Evolutionary conservation across 352 stramenopile genomes (phyloP).

Genomic region (Phytopythium oedochilum): DNA sequence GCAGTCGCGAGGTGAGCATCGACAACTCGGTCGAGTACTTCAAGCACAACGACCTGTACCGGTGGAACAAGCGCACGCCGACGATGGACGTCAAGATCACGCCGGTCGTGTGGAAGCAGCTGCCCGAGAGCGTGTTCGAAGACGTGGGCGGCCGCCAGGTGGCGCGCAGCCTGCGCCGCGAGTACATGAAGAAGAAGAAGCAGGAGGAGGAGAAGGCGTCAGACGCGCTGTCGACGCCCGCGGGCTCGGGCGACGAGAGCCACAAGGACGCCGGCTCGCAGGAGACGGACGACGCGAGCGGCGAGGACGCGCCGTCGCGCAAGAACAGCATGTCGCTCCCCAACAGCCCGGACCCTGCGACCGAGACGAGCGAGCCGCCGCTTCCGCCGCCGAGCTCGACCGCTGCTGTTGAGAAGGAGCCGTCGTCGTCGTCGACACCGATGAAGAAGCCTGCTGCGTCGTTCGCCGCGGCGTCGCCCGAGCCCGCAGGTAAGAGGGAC

Average conservation of each 20-base stretch:
- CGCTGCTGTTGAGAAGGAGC: slow-evolving; percentile 24
- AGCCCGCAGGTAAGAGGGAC: slow-evolving; percentile 8
- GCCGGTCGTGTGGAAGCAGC: slow-evolving; percentile 80
- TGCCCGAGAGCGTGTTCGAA: slow-evolving; percentile 83
- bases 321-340: slow-evolving; percentile 40
- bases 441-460: slow-evolving; percentile 32
- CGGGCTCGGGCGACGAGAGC: slow-evolving; percentile 43
- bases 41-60: slow-evolving; percentile 86
- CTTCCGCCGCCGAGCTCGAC: slow-evolving; percentile 7
- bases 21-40: slow-evolving; percentile 87
- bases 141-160: slow-evolving; percentile 70
- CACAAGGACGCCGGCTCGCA: slow-evolving; percentile 49
- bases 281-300: slow-evolving; percentile 54
- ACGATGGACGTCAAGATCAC: slow-evolving; percentile 87
- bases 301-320: slow-evolving; percentile 15
- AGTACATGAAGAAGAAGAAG: slow-evolving; percentile 86
- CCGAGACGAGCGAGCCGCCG: slow-evolving; percentile 20
- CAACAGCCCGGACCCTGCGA: slow-evolving; percentile 43
- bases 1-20: slow-evolving; percentile 77
- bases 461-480: not conserved
- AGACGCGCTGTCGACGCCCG: slow-evolving; percentile 30
- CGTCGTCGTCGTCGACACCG: slow-evolving; percentile 17
- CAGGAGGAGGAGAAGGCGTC: slow-evolving; percentile 78
- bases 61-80: slow-evolving; percentile 84
- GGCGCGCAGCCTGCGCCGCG: slow-evolving; percentile 54